Conservation (phyloP, 2,329 filamentous ascomycete species). For the Xylaria arbuscula region DNA sequence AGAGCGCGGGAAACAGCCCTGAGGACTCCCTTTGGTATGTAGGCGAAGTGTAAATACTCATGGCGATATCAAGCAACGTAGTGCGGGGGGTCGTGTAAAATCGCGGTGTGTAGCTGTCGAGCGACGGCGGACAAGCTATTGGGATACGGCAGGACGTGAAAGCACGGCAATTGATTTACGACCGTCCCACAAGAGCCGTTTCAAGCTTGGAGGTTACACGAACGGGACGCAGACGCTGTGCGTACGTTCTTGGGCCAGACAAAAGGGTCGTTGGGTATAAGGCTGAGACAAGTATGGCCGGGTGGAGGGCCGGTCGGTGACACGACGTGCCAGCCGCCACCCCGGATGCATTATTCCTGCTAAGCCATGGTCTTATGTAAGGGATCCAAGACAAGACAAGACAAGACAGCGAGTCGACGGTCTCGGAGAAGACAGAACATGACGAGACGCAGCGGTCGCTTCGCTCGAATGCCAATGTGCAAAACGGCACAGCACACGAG, state of each 20-base stretch:
- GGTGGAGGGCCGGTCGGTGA: constrained; percentile 20
- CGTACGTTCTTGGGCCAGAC: constrained; percentile 8
- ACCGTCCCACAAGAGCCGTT: constrained; percentile 5
- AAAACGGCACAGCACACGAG: neutral
- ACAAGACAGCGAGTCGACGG: neutral
- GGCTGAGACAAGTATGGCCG: constrained; percentile 25
- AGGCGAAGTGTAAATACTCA: neutral
- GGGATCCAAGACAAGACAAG: constrained; percentile 8
- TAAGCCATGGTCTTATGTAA: constrained; percentile 34
- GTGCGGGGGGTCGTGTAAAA: neutral
- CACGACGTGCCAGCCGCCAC: constrained; percentile 15
- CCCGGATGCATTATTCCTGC: constrained; percentile 17
- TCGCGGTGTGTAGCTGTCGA: neutral
- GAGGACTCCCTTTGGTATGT: neutral
- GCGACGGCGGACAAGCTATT: neutral
- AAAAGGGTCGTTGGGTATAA: constrained; percentile 20
- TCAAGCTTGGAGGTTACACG: neutral
- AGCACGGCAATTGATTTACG: constrained; percentile 12
- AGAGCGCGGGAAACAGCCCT: neutral
- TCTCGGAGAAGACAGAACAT: neutral
- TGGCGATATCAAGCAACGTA: constrained; percentile 4
- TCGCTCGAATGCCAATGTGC: constrained; percentile 6
- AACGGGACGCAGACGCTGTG: neutral
- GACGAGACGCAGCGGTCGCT: neutral
- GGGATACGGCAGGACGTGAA: neutral